Percentiles rank a stretch among this genome's conserved stretches.
Evolutionary conservation across 768 basidiomycete genomes (phyloP).

Genomic region (Leccinellum rugosiceps): DNA sequence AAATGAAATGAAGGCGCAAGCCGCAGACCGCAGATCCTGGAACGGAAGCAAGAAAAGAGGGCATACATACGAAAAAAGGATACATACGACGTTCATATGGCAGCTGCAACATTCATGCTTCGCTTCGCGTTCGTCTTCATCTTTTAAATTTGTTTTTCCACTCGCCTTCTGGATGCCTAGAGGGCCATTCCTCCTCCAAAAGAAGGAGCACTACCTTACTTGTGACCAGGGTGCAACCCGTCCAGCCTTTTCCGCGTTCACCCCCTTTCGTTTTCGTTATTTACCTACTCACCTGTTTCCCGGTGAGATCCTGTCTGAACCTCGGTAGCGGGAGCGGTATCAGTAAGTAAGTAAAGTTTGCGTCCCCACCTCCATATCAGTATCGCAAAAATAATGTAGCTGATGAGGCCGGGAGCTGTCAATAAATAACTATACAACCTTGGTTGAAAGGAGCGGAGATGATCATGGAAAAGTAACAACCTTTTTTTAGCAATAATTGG

Average conservation of each 20-base stretch:
- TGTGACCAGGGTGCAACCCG: constrained; percentile 26
- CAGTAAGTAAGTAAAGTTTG: constrained; percentile 25
- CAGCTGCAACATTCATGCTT: background rate
- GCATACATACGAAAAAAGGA: background rate
- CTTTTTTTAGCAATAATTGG: constrained; percentile 11
- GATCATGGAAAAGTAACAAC: constrained; percentile 16
- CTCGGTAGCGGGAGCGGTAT: constrained; percentile 36
- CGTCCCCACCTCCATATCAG: constrained; percentile 4
- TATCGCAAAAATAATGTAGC: background rate
- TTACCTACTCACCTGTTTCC: constrained; percentile 51
- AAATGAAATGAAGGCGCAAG: background rate
- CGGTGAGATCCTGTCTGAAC: constrained; percentile 52
- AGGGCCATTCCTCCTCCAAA: background rate
- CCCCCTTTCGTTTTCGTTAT: constrained; percentile 51
- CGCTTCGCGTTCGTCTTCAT: background rate
- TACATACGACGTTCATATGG: background rate
- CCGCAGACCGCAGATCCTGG: background rate
- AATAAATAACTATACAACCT: background rate
- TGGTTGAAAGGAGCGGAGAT: constrained; percentile 20
- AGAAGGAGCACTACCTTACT: constrained; percentile 4
- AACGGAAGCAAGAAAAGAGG: background rate
- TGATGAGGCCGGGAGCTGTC: background rate
- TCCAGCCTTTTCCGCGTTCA: constrained; percentile 35
- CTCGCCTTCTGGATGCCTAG: background rate
- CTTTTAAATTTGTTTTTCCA: background rate